Evolutionary conservation across 2,329 filamentous ascomycete species (phyloP).

Genomic region (Onygenales sp.): DNA sequence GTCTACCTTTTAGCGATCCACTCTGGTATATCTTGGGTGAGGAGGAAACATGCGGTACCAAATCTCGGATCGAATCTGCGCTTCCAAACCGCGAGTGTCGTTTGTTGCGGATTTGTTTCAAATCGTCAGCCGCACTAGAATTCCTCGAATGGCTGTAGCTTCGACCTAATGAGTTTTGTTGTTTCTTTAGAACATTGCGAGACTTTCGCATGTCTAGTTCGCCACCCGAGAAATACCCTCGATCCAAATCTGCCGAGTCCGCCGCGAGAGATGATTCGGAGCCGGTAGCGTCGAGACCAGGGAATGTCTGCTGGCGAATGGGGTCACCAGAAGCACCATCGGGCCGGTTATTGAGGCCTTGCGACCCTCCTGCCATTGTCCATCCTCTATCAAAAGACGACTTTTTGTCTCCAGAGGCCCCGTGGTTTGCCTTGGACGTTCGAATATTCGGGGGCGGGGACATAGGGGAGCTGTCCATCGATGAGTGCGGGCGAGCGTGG

Average conservation of each 20-base stretch:
- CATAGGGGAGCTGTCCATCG: constrained; percentile 57
- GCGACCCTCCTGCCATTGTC: constrained; percentile 39
- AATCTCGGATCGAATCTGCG: constrained; percentile 61
- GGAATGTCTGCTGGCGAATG: constrained; percentile 13
- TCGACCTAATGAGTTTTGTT: constrained; percentile 41
- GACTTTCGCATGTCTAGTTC: constrained; percentile 64
- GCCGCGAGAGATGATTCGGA: constrained; percentile 24
- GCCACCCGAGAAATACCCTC: constrained; percentile 87
- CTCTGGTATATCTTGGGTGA: constrained; percentile 61
- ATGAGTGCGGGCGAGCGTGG: constrained; percentile 79
- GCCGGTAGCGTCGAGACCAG: constrained; percentile 16
- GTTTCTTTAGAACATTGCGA: constrained; percentile 73
- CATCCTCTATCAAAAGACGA: constrained; percentile 51
- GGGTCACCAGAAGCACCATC: constrained; percentile 19
- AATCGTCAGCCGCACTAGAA: constrained; percentile 67
- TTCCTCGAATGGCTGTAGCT: constrained; percentile 53
- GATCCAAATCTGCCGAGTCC: constrained; percentile 55
- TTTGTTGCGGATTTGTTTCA: constrained; percentile 56
- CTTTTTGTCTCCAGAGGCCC: constrained; percentile 43
- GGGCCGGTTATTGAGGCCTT: constrained; percentile 23
- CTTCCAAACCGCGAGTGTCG: constrained; percentile 73
- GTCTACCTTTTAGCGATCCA: constrained; percentile 37
- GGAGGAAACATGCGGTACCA: constrained; percentile 42
- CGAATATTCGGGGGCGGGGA: constrained; percentile 13
- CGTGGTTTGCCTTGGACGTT: constrained; percentile 16